Evolutionary conservation across 768 basidiomycete genomes (phyloP).

Genomic region (Xerocomus brunneocitrinus): DNA sequence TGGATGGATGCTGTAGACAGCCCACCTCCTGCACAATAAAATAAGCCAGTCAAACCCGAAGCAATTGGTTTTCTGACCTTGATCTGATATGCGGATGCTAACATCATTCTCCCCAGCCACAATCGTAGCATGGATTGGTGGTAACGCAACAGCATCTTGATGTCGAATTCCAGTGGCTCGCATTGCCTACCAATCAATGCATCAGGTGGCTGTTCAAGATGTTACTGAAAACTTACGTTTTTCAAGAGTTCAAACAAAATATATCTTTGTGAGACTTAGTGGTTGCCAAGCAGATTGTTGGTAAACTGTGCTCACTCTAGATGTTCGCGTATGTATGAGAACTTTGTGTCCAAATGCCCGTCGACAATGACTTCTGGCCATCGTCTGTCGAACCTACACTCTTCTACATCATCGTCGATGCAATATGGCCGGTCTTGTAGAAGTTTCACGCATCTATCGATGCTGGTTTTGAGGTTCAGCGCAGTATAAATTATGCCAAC

Average conservation of each 20-base stretch:
- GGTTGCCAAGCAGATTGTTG: neutral
- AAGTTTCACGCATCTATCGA: constrained; percentile 62
- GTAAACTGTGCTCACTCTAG: constrained; percentile 54
- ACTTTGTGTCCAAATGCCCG: constrained; percentile 63
- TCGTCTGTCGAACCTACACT: constrained; percentile 24
- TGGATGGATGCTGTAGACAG: constrained; percentile 50
- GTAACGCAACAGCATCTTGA: constrained; percentile 37
- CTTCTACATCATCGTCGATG: constrained; percentile 37
- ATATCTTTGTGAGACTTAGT: constrained; percentile 45
- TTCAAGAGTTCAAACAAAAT: constrained; percentile 88
- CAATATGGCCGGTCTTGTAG: constrained; percentile 46
- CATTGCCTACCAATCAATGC: constrained; percentile 50
- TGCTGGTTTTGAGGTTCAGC: constrained; percentile 62
- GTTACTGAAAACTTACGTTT: constrained; percentile 51
- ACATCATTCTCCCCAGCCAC: constrained; percentile 70
- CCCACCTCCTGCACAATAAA: constrained; percentile 57
- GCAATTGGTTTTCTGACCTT: constrained; percentile 46
- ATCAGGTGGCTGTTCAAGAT: neutral
- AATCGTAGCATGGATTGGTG: constrained; percentile 72
- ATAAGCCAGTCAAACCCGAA: constrained; percentile 3
- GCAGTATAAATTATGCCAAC: constrained; percentile 85
- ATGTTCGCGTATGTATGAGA: constrained; percentile 85
- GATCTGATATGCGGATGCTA: constrained; percentile 84
- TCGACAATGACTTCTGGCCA: constrained; percentile 71
- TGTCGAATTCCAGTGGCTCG: constrained; percentile 59